Evolutionary conservation across 768 basidiomycete genomes (phyloP), one percentile per base, ranked within the genome.

Genomic region (Cubamyces sp.): DNA sequence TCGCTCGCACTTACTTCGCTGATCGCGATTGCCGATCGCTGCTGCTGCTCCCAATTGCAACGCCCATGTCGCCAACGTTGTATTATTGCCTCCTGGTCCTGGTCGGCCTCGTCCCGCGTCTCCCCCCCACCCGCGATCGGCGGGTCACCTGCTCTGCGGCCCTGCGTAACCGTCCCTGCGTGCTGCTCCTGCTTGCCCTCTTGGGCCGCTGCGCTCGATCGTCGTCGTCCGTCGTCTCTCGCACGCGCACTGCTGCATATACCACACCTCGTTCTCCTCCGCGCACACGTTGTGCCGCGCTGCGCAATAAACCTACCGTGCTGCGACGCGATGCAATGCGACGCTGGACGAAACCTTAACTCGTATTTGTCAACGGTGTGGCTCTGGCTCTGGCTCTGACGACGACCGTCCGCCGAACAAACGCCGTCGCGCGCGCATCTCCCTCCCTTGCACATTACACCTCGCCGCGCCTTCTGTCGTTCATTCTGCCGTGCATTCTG

Each of bases 1-100:
- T 25, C 60, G 3, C 21, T 18, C 53, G 21, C 19, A 25, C 21
- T 54, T 41, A 18, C 59, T 46, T 54, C 64, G 60, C 64, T 54
- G 64, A 65, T 62, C 65, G 49, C 34, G 65, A 66, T 66, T 49
- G 49, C 60, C 57, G 63, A 64, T 61, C 60, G 39, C 55, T n/a
- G n/a, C n/a, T n/a, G n/a, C n/a, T n/a, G n/a, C n/a, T n/a, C n/a
- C n/a, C n/a, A n/a, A n/a, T 40, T 28, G 25, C 43, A 41, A 51
- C 49, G 28, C 18, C 34, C 28, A 18, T 21, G 23, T 25, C 37
- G n/a, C 48, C 14, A 11, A 42, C 48, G 12, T 60, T 46, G 59
- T 45, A n/a, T 55, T 26, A 3, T 41, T 52, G 18, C 50, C n/a
- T n/a, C n/a, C n/a, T n/a, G n/a, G n/a, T n/a, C n/a, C n/a, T n/a